Percentiles rank a stretch among this genome's conserved stretches.
phyloP scores from a whole-genome alignment of 176 grass and related monocot species.

The Areca catechu region DNA sequence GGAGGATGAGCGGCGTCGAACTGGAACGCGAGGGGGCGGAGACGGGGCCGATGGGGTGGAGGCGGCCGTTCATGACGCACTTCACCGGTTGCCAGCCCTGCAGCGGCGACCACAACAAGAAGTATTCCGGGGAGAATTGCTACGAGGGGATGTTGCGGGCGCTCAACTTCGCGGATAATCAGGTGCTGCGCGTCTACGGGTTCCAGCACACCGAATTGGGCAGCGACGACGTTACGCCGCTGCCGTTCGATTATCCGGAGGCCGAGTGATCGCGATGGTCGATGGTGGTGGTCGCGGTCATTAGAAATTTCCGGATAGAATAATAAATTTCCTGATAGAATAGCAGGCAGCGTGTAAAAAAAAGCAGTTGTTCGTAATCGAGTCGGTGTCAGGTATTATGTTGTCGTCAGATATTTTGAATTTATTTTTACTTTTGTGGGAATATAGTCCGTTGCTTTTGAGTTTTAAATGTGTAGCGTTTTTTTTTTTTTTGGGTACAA shows the following conservation, averaged over 20 bases:
- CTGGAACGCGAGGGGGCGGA: conserved; percentile 23
- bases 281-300: not conserved
- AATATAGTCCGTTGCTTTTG: too few species aligned
- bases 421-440: too few species aligned
- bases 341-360: too few species aligned
- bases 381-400: too few species aligned
- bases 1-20: conserved; percentile 28
- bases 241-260: conserved; percentile 60
- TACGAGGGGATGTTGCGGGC: conserved; percentile 61
- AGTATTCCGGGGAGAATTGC: conserved; percentile 57
- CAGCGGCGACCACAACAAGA: conserved; percentile 63
- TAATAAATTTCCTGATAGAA: too few species aligned
- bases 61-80: conserved; percentile 75
- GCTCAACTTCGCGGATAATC: conserved; percentile 84
- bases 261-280: not conserved
- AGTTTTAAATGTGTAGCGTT: too few species aligned
- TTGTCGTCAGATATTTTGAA: too few species aligned
- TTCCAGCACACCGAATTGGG: conserved; percentile 41
- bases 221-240: conserved; percentile 34
- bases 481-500: too few species aligned
- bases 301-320: too few species aligned
- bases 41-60: conserved; percentile 32
- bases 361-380: too few species aligned
- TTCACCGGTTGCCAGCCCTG: conserved; percentile 96
- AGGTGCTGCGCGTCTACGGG: conserved; percentile 64